Conservation (phyloP, 2,329 filamentous ascomycete species). For the Arachnomyces sp. region DNA sequence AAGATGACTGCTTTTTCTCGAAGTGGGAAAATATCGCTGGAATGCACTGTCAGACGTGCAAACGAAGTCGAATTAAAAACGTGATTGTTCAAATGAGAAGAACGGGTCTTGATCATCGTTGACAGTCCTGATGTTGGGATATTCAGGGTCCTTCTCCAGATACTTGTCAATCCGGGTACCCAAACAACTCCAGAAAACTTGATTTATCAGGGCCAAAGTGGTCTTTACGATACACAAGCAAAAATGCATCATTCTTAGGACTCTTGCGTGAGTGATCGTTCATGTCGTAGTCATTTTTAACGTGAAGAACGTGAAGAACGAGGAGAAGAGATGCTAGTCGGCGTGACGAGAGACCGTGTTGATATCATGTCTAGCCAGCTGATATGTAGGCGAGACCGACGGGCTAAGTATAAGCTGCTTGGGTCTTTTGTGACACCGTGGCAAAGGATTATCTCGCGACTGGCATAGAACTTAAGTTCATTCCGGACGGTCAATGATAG, state of each 20-base stretch:
- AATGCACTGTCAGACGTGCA: slow-evolving; percentile 48
- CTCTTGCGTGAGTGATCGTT: slow-evolving; percentile 33
- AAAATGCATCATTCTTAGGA: slow-evolving; percentile 23
- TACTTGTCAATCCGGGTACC: slow-evolving; percentile 50
- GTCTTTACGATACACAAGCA: slow-evolving; percentile 31
- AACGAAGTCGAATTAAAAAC: slow-evolving; percentile 58
- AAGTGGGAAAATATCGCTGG: slow-evolving; percentile 42
- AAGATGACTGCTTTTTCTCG: slow-evolving; percentile 42
- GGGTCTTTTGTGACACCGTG: slow-evolving; percentile 46
- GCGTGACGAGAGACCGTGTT: slow-evolving; percentile 25
- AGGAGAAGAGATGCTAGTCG: slow-evolving; percentile 27
- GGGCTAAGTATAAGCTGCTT: slow-evolving; percentile 47
- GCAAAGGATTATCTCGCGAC: slow-evolving; percentile 42
- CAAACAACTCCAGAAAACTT: slow-evolving; percentile 46
- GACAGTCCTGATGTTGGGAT: slow-evolving; percentile 35
- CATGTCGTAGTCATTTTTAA: slow-evolving; percentile 36
- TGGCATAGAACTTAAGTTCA: slow-evolving; percentile 42
- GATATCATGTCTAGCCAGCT: slow-evolving; percentile 30
- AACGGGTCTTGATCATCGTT: slow-evolving; percentile 46
- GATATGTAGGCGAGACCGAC: slow-evolving; percentile 33
- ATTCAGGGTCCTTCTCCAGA: slow-evolving; percentile 43
- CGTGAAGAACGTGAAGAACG: slow-evolving; percentile 32
- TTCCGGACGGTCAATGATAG: slow-evolving; percentile 37
- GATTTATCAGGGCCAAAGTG: slow-evolving; percentile 35
- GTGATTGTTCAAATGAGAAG: slow-evolving; percentile 49